These are phyloP conservation scores for Lactarius quietus DNA, from an alignment of 768 basidiomycete species.

Conservation along the genomic window DNA sequence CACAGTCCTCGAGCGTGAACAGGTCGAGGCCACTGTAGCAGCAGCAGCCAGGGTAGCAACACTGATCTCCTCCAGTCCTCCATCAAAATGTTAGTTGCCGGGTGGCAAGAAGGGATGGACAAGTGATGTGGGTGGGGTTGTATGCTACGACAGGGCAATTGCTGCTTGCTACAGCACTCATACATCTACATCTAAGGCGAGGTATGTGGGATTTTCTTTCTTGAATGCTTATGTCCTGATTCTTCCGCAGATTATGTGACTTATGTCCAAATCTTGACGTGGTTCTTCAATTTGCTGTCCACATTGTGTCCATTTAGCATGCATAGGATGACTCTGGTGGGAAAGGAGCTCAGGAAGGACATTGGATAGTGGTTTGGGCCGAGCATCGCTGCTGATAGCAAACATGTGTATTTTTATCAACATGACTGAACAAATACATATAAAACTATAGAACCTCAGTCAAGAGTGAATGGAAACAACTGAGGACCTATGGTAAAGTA, in stretches of 20 bases:
- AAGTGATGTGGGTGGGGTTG: constrained; percentile 90
- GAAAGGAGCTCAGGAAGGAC: constrained; percentile 91
- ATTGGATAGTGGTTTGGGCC: constrained; percentile 99
- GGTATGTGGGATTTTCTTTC: constrained; percentile 49
- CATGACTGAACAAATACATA: no score
- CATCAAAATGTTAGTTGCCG: constrained; percentile 58
- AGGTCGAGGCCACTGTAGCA: constrained; percentile 30
- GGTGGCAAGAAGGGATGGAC: constrained; percentile 76
- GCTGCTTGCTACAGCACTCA: constrained; percentile 74
- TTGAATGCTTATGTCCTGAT: constrained; percentile 16
- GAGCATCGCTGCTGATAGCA: constrained; percentile 96
- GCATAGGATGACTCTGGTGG: constrained; percentile 92
- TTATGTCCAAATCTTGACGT: constrained; percentile 88
- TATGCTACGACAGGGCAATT: constrained; percentile 89
- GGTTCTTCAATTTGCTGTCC: constrained; percentile 91
- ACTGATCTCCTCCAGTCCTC: constrained; percentile 37
- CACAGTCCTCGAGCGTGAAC: no score
- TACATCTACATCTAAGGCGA: constrained; percentile 70
- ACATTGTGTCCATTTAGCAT: constrained; percentile 88
- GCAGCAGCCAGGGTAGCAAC: not conserved
- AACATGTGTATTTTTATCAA: no score
- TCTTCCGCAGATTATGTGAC: constrained; percentile 61
- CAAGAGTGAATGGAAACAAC: no score
- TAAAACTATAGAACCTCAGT: no score
- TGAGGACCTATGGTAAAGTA: no score